Evolutionary conservation across 148 eudicot species (phyloP).

Genomic region (Vaccinium macrocarpon): DNA sequence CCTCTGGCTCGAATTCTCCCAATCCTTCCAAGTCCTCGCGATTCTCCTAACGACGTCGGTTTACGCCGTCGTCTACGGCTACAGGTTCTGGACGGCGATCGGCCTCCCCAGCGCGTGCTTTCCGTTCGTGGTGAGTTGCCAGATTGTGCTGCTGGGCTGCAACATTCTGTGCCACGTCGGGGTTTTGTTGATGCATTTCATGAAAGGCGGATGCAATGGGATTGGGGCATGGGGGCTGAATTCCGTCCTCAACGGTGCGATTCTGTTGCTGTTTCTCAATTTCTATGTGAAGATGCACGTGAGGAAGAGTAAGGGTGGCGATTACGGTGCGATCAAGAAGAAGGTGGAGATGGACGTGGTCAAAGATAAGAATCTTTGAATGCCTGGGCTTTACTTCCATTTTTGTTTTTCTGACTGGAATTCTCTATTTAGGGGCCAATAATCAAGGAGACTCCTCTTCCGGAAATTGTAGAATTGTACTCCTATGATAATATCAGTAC

Average conservation of each 20-base stretch:
- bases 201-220: conserved; percentile 85
- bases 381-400: not conserved
- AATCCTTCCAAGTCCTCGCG: conserved; percentile 72
- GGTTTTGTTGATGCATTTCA: conserved; percentile 58
- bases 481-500: not conserved
- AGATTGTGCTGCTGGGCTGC: conserved; percentile 49
- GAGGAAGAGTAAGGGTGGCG: conserved; percentile 19
- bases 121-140: conserved; percentile 68
- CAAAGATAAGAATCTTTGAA: conserved; percentile 13
- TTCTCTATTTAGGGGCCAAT: not conserved
- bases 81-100: conserved; percentile 74
- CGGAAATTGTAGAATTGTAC: not conserved
- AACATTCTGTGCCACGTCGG: conserved; percentile 61
- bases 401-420: not conserved
- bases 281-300: conserved; percentile 52
- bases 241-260: conserved; percentile 61
- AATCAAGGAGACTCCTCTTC: not conserved
- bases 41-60: conserved; percentile 55
- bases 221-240: conserved; percentile 84
- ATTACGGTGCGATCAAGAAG: not conserved
- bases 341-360: not conserved
- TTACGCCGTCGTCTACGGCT: conserved; percentile 64
- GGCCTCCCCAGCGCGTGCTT: conserved; percentile 69
- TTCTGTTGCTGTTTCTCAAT: conserved; percentile 57
- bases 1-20: conserved; percentile 87